Evolutionary conservation across 441 rosid genomes (phyloP).

Genomic region (Metrosideros polymorpha): DNA sequence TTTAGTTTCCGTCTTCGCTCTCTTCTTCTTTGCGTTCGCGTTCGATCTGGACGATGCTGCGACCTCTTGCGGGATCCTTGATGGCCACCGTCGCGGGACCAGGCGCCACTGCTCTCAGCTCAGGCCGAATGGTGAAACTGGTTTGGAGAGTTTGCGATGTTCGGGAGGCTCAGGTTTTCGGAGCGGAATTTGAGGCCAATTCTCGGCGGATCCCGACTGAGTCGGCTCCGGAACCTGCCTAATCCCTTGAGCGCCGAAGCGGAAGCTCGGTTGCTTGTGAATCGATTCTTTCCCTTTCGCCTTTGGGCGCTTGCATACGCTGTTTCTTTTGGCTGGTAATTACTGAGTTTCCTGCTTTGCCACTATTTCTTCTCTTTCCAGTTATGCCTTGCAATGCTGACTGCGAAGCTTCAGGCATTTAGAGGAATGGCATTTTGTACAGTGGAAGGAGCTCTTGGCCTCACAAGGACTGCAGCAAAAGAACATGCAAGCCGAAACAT

Average conservation of each 20-base stretch:
- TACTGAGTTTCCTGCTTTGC: background rate
- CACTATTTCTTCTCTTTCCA: background rate
- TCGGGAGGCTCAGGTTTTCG: background rate
- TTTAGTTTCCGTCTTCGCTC: background rate
- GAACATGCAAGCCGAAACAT: constrained; percentile 81
- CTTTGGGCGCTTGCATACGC: background rate
- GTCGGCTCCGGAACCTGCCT: background rate
- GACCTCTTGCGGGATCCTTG: background rate
- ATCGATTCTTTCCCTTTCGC: background rate
- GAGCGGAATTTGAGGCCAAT: background rate
- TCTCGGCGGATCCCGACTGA: background rate
- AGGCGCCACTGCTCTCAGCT: background rate
- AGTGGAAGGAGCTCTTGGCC: too few relatives aligned
- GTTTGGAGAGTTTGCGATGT: background rate
- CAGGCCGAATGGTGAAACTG: background rate
- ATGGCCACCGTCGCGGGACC: background rate
- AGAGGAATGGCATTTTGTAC: too few relatives aligned
- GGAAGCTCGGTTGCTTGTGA: background rate
- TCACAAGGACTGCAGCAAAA: constrained; percentile 71
- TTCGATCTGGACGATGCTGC: background rate
- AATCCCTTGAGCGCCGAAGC: background rate
- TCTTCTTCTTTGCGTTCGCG: background rate
- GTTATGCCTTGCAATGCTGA: too few relatives aligned
- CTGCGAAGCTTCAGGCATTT: too few relatives aligned
- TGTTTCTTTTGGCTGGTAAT: background rate